Conservation (phyloP, 306 rosid species). For the Vachellia pachyceras region DNA sequence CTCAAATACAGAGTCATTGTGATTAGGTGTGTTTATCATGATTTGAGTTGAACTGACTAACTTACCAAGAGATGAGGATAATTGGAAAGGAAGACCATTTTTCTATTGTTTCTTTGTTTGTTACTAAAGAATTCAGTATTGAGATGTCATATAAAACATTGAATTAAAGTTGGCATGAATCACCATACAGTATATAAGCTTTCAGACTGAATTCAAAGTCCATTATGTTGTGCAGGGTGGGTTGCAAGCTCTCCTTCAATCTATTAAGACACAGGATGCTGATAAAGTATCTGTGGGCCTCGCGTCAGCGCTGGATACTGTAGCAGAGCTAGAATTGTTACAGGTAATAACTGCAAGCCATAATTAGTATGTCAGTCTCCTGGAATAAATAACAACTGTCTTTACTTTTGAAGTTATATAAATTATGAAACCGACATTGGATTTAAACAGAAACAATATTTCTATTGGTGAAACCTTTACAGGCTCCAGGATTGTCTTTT, state of each 20-base stretch:
- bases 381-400: slow-evolving; percentile 15
- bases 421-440: slow-evolving; percentile 25
- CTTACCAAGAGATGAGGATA: slow-evolving; percentile 26
- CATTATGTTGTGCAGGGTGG: slow-evolving; percentile 66
- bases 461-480: slow-evolving; percentile 43
- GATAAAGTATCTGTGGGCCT: slow-evolving; percentile 84
- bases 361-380: slow-evolving; percentile 15
- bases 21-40: background rate
- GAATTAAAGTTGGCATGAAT: slow-evolving; percentile 3
- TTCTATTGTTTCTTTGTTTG: slow-evolving; percentile 2
- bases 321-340: slow-evolving; percentile 84
- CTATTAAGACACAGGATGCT: slow-evolving; percentile 76
- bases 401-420: slow-evolving; percentile 15
- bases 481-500: slow-evolving; percentile 97
- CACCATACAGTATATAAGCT: slow-evolving; percentile 42
- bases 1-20: background rate
- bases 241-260: slow-evolving; percentile 72
- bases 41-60: slow-evolving; percentile 20
- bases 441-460: background rate
- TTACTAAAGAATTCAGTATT: slow-evolving; percentile 20
- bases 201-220: slow-evolving; percentile 34
- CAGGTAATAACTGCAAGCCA: slow-evolving; percentile 62
- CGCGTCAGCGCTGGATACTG: slow-evolving; percentile 77
- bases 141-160: background rate
- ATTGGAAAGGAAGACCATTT: background rate